Conservation (phyloP, 495 filamentous ascomycete species). For the Cryomyces minteri region DNA sequence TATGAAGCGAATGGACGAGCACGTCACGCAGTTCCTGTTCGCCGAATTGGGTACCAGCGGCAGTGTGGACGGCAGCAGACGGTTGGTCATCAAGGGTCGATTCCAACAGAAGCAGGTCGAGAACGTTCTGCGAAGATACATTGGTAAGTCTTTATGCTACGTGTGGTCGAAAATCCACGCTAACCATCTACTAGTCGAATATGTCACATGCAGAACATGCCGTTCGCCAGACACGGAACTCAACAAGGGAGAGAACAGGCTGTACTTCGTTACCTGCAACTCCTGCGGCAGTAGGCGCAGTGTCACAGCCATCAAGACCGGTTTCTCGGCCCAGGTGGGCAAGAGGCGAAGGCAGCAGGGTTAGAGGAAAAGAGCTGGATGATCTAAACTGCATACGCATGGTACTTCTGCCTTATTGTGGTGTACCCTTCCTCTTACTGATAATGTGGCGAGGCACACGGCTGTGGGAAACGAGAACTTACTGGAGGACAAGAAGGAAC, state of each 20-base stretch:
- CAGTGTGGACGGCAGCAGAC: slow-evolving; percentile 77
- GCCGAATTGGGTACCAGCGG: slow-evolving; percentile 95
- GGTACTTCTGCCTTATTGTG: too few relatives aligned
- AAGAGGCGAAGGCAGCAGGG: slow-evolving; percentile 64
- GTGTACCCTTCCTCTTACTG: too few relatives aligned
- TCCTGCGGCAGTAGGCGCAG: slow-evolving; percentile 78
- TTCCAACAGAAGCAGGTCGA: slow-evolving; percentile 98
- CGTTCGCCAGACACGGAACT: slow-evolving; percentile 86
- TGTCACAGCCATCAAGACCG: slow-evolving; percentile 96
- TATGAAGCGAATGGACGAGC: slow-evolving; percentile 95
- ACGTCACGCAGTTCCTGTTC: slow-evolving; percentile 92
- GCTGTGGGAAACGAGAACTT: too few relatives aligned
- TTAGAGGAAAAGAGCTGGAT: slow-evolving; percentile 11
- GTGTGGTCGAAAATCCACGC: background rate
- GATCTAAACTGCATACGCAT: too few relatives aligned
- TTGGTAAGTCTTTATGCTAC: slow-evolving; percentile 41
- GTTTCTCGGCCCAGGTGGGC: slow-evolving; percentile 96
- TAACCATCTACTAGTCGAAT: slow-evolving; percentile 47
- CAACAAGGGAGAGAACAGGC: slow-evolving; percentile 95
- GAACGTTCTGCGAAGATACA: slow-evolving; percentile 84
- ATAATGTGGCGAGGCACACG: too few relatives aligned
- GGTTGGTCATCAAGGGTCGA: slow-evolving; percentile 93
- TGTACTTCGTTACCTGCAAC: slow-evolving; percentile 72
- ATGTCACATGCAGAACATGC: slow-evolving; percentile 87
- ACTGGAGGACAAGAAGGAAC: too few relatives aligned